phyloP scores from a whole-genome alignment of 1,139 yeast species.

The Geotrichum fermentans region DNA sequence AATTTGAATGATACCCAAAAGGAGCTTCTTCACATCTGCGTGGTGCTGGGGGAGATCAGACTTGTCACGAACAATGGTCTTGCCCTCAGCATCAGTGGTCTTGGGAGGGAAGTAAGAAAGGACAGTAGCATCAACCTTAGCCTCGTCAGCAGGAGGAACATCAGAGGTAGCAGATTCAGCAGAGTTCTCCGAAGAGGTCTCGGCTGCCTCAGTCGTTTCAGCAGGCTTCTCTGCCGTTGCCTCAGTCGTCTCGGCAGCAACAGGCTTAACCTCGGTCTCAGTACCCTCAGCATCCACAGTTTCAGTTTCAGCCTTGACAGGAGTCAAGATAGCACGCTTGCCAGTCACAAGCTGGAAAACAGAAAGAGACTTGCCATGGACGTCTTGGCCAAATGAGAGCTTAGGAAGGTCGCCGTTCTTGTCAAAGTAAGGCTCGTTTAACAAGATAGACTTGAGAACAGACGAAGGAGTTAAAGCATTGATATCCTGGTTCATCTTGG shows the following conservation, averaged over 20 bases:
- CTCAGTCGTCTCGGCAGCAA: conserved; percentile 13
- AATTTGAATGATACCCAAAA: conserved; percentile 51
- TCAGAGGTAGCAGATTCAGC: conserved; percentile 14
- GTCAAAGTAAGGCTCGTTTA: conserved; percentile 38
- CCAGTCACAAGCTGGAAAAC: conserved; percentile 31
- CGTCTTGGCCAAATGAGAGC: conserved; percentile 23
- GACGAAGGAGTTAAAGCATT: conserved; percentile 34
- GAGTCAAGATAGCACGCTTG: conserved; percentile 18
- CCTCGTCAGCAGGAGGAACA: conserved; percentile 17
- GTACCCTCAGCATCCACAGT: background rate
- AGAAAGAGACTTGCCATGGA: conserved; percentile 27
- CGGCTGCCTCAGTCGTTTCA: conserved; percentile 15
- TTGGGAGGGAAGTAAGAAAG: conserved; percentile 23
- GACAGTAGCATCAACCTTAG: conserved; percentile 21
- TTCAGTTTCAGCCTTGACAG: conserved; percentile 16
- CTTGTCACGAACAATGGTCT: conserved; percentile 23
- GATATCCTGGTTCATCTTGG: conserved; percentile 36
- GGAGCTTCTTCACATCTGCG: conserved; percentile 47
- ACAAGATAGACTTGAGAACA: conserved; percentile 42
- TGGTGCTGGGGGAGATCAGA: conserved; percentile 22
- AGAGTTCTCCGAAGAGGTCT: conserved; percentile 14
- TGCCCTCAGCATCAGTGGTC: conserved; percentile 20
- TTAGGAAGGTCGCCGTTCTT: conserved; percentile 27
- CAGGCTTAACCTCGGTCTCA: conserved; percentile 13
- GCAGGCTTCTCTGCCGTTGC: conserved; percentile 4